Evolutionary conservation across 345 rosid genomes (phyloP).

Genomic region (Gossypium australe): DNA sequence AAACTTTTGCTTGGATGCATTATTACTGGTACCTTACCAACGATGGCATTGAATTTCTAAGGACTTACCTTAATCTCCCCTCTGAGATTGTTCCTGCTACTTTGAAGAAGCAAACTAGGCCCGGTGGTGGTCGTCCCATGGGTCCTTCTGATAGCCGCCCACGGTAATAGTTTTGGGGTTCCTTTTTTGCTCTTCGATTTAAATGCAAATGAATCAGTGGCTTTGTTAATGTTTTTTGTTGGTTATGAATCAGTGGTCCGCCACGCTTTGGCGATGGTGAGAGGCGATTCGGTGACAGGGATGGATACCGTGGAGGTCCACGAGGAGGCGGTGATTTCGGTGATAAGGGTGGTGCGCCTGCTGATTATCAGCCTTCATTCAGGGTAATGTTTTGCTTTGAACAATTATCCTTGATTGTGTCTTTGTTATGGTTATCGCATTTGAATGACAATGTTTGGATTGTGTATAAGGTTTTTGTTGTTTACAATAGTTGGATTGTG

Average conservation of each 20-base stretch:
- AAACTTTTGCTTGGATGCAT: slow-evolving; percentile 98
- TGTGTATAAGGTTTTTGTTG: neutral
- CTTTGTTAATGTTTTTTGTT: neutral
- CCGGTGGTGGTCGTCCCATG: slow-evolving; percentile 66
- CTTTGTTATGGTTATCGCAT: neutral
- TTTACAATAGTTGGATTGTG: neutral
- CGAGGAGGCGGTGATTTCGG: slow-evolving; percentile 79
- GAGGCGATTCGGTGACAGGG: slow-evolving; percentile 79
- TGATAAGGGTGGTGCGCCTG: slow-evolving; percentile 90
- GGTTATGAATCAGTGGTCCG: slow-evolving; percentile 49
- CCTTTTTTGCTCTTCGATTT: neutral
- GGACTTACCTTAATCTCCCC: slow-evolving; percentile 82
- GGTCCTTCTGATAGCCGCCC: slow-evolving; percentile 89
- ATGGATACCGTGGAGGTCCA: slow-evolving; percentile 85
- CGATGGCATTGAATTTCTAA: slow-evolving; percentile 79
- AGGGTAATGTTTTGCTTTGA: slow-evolving; percentile 45
- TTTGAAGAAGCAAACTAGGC: slow-evolving; percentile 76
- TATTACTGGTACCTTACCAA: slow-evolving; percentile 91
- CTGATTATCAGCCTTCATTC: slow-evolving; percentile 78
- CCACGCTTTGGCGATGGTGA: slow-evolving; percentile 77
- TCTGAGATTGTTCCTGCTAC: slow-evolving; percentile 97
- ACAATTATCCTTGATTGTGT: neutral
- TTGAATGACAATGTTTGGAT: neutral
- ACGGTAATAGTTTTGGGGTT: slow-evolving; percentile 40
- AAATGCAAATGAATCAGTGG: neutral